phyloP scores from a whole-genome alignment of 1,284 basidiomycete species.

The Cutaneotrichosporon mucoides region DNA sequence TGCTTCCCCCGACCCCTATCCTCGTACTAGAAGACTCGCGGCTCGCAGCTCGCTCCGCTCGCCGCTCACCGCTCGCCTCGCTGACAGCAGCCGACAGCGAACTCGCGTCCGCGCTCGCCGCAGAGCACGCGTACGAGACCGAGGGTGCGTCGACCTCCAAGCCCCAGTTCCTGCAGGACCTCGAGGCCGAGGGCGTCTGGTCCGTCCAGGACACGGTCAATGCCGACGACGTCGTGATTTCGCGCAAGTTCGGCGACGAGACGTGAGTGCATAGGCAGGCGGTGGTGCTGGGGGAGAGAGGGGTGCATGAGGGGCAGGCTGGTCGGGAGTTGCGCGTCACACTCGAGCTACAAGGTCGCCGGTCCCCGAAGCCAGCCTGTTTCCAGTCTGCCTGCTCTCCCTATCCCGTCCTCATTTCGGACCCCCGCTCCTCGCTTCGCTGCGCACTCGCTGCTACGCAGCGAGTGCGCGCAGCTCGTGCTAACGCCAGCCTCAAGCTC shows the following conservation, averaged over 20 bases:
- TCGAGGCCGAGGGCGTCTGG: slow-evolving; percentile 75
- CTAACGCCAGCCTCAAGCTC: slow-evolving; percentile 40
- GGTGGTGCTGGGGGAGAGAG: no score
- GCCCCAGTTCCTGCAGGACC: slow-evolving; percentile 74
- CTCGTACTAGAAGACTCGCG: no score
- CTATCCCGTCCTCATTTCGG: no score
- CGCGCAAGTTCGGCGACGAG: slow-evolving; percentile 86
- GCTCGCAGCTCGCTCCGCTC: no score
- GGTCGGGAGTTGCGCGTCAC: no score
- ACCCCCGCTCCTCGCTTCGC: no score
- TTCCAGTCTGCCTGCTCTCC: no score
- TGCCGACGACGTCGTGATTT: slow-evolving; percentile 76
- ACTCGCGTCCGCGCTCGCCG: slow-evolving; percentile 68
- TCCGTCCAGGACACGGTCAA: slow-evolving; percentile 70
- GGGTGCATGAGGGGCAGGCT: slow-evolving; percentile 14
- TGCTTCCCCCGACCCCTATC: no score
- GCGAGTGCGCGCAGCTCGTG: background rate
- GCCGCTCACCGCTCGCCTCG: slow-evolving; percentile 3
- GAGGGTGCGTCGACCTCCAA: slow-evolving; percentile 56
- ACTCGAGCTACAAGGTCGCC: no score
- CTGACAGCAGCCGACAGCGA: slow-evolving; percentile 61
- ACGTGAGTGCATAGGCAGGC: slow-evolving; percentile 54
- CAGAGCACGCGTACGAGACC: slow-evolving; percentile 82
- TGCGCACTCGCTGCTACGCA: no score
- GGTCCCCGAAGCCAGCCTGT: no score